Evolutionary conservation across 2,329 filamentous ascomycete species (phyloP).

Genomic region (Nemania sp.): DNA sequence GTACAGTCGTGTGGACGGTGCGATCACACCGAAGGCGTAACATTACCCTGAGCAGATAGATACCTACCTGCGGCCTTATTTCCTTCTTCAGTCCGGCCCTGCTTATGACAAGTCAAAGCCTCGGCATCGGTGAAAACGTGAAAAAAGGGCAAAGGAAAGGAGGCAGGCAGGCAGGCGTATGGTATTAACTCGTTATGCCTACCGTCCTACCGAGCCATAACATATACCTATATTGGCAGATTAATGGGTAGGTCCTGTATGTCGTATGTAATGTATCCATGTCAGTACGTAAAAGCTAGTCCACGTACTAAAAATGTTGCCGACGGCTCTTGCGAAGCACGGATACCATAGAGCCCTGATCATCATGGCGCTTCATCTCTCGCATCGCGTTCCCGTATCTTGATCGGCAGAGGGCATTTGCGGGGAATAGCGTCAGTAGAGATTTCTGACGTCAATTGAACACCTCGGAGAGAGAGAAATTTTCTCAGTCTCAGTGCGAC

Average conservation of each 20-base stretch:
- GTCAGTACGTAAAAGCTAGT: too few relatives aligned
- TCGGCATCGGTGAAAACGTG: neutral
- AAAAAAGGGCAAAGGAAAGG: neutral
- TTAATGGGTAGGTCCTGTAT: too few relatives aligned
- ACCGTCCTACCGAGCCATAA: too few relatives aligned
- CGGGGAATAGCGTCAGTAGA: conserved; percentile 15
- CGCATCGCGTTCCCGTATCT: conserved; percentile 1
- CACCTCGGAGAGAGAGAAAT: neutral
- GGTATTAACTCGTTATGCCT: too few relatives aligned
- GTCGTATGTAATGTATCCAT: too few relatives aligned
- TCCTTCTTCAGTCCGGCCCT: conserved; percentile 13
- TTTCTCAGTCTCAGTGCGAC: too few relatives aligned
- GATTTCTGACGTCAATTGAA: conserved; percentile 22
- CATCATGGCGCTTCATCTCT: conserved; percentile 7
- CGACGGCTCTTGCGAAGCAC: neutral
- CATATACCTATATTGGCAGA: too few relatives aligned
- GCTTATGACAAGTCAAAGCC: neutral
- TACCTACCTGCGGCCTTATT: conserved; percentile 12
- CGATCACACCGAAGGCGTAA: conserved; percentile 15
- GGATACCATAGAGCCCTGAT: conserved; percentile 16
- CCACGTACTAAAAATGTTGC: too few relatives aligned
- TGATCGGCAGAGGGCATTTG: conserved; percentile 17
- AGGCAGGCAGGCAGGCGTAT: too few relatives aligned
- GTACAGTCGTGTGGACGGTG: neutral
- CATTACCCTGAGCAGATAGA: neutral